Base-by-base conservation (phyloP, 768 basidiomycete genomes). In the Hypsizygus marmoreus region DNA sequence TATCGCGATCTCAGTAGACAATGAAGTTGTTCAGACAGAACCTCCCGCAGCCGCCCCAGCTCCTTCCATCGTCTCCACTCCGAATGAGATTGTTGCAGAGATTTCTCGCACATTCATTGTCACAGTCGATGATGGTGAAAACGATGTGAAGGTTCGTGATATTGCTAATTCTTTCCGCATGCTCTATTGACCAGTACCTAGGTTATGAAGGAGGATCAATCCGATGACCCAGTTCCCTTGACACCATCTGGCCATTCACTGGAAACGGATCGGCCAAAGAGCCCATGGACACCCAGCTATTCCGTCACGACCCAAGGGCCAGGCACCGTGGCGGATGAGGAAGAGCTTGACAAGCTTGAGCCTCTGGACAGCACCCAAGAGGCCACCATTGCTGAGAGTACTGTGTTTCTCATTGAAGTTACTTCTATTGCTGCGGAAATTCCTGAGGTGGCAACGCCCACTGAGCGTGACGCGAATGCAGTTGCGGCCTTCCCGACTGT, bases 241-340 rank as follows among this genome's bases (percentile, higher is more conserved):
- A 7, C 23, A 24, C 13, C 40, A 31, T 24, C 40, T 36, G 6
- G 36, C 12, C 26, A 49, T 14, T 28, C 17, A 8, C 34, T 46
- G 4, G 39, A 55, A 10, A 37, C 28, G 16, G 50, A 50, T 3
- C 39, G 25, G 32, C 48, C 47, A 3, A 51, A 51, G 38, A 48
- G 40, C 13, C 49, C 53, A 38, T 52, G 54, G 50, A 54, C 52
- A 23, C 45, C 52, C 1, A 60, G 59, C 34, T 55, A 60, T 32
- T 51, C 54, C 30, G 50, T 54, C 14, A 46, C 50, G 7, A 45
- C 48, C 6, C 51, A 54, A 28, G 56, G 54, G 17, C 39, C 50
- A 7, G 40, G 32, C n/a, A 38, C 35, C 17, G 25, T 42, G 10
- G 26, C n/a, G 20, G 44, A 44, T n/a, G 45, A 50, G 23, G 31